Conservation (phyloP, 2,329 filamentous ascomycete genomes). For the Talaromyces rugulosus region DNA sequence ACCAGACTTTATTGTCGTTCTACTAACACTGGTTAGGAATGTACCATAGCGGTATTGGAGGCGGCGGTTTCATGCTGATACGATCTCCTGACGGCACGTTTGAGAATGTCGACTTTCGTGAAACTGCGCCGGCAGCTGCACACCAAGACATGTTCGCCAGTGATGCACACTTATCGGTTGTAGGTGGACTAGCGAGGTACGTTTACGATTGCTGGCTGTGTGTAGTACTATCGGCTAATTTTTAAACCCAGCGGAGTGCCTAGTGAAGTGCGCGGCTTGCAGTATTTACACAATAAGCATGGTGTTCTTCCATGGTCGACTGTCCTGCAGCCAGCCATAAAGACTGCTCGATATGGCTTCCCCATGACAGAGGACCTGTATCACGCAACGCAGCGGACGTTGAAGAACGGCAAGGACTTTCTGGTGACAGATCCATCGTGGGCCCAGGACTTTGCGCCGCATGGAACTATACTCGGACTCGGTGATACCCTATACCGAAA, state of each 20-base stretch:
- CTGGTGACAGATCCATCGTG: conserved; percentile 70
- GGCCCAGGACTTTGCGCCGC: conserved; percentile 83
- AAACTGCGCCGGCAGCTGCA: conserved; percentile 78
- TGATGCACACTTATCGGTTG: conserved; percentile 62
- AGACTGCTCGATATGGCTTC: conserved; percentile 71
- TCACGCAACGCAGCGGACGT: conserved; percentile 62
- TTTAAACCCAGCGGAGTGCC: conserved; percentile 46
- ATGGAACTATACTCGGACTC: conserved; percentile 66
- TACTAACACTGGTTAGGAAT: conserved; percentile 44
- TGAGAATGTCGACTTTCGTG: conserved; percentile 85
- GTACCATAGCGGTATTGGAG: conserved; percentile 78
- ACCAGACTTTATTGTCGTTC: not conserved
- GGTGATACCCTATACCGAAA: conserved; percentile 77
- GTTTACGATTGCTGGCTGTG: not conserved
- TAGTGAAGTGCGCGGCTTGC: conserved; percentile 67
- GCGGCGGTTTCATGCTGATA: conserved; percentile 86
- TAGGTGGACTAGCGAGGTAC: conserved; percentile 65
- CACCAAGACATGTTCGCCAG: conserved; percentile 79
- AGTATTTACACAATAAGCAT: conserved; percentile 65
- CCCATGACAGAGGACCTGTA: conserved; percentile 68
- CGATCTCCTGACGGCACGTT: conserved; percentile 69
- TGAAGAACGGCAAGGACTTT: conserved; percentile 56
- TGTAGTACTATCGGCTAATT: not conserved
- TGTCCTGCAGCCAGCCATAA: conserved; percentile 69
- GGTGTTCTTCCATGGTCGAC: conserved; percentile 64